Base-by-base conservation (phyloP, 1,139 yeast genomes). In the Hyphopichia fennica region DNA sequence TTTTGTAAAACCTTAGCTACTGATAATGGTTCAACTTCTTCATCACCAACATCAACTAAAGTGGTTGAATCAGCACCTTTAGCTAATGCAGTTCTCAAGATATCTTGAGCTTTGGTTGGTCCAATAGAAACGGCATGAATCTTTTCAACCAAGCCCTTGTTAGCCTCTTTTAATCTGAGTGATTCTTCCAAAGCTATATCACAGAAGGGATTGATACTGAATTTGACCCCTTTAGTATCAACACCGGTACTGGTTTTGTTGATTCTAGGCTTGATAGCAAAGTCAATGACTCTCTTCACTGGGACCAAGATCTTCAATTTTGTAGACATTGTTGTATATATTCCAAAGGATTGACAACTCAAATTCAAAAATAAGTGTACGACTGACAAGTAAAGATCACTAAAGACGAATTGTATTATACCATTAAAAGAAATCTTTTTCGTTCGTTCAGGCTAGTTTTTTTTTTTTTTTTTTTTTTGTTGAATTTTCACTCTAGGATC, bases 161-260 rank as follows among this genome's bases (percentile, higher is more conserved):
- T 65, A 37, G 74, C 73, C 56, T 87, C 93, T 56, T 80, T 82
- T 52, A 93, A 76, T 54, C 85, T 79, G 40, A 91, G 73, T 2
- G 98, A 95, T 65, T 93, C 99, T 67, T 93, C 99, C 43, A 78
- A 72, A 14, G 99, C 99, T 61, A 93, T 93, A 66, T 93, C 99
- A 68, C 96, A 95, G 67, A 93, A 93, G 43, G 99, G 99, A 64
- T 93, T 93, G 65, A 93, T 89, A 59, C 91, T 82, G 75, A 86
- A 90, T 69, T 91, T 91, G 54, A 89, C 90, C 43, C 97, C 97
- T 52, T 87, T 81, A 44, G 93, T 84, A 56, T 90, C 96, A 41
- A 93, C 84, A 3, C 95, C 96, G 11, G 90, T 85, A 45, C 82
- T 82, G 14, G 96, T 73, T 65, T 88, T 84, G 72, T 90, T 91